Base-by-base conservation (phyloP, 1,139 yeast genomes). In the Suhomyces terraborum region DNA sequence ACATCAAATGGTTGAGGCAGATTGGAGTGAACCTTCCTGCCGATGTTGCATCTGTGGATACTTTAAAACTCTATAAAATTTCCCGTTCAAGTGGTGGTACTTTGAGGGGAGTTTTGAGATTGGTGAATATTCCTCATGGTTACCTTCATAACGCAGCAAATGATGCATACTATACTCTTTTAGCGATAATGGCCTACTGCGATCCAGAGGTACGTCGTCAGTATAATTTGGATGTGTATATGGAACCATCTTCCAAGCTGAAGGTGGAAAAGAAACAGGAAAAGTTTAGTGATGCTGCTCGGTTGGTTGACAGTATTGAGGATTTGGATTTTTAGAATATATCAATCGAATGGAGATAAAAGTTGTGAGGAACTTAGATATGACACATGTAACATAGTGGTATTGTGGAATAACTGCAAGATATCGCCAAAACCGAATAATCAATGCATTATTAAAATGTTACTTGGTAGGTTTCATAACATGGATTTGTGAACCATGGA, bases 131-230 rank as follows among this genome's bases (percentile, higher is more conserved):
- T 16, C 61, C 62, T 2, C 59, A 56, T 33, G 58, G 55, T 8
- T 45, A 51, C 24, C 53, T 59, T 29, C 64, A 59, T 39, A 59
- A 59, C 35, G 64, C 64, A 2, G 62, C 59, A 27, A 59, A 59
- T 40, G 64, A 59, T 36, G 62, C 64, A 4, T 59, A 58, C 45
- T 59, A 55, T 41, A 58, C 64, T 8, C 40, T 59, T n/a, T 40
- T 57, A 27, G 63, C 61, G n/a, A 59, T 58, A 8, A 36, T 59
- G 45, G 51, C 52, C 5, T 52, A 50, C 32, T 52, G 59, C 30
- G 64, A 59, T 30, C 64, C 64, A 1, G 45, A 40, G 14, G 46
- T 47, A n/a, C 41, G 64, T 4, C 35, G 19, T 10, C 39, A 37
- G 12, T 42, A 44, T 35, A 38, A 41, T 8, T 44, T 59, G 32